Evolutionary conservation across 148 eudicot species (phyloP), one percentile per base, ranked within the genome.

Genomic region (Simmondsia chinensis): DNA sequence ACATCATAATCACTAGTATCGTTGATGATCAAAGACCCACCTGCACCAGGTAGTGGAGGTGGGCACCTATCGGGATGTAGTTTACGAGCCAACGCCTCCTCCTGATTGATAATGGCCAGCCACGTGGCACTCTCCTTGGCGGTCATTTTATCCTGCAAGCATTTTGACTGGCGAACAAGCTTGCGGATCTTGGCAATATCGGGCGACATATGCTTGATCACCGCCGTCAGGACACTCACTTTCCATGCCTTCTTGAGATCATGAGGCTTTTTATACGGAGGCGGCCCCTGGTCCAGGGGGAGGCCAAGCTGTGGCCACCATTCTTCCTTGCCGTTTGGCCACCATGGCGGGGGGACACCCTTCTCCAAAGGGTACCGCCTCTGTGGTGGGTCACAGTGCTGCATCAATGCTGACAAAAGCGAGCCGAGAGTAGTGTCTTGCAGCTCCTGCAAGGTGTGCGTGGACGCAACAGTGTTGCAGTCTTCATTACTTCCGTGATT

Each of bases 341-440:
- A 76, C 82, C 82, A 76, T 2, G 82, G 82, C 1, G 82, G 82
- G 20, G 82, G 57, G 16, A 68, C 22, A 10, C 82, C 82, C 59
- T 76, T 76, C 48, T 76, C 82, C 48, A 76, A 54, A 0, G 82
- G 82, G 15, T 71, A 76, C 20, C 82, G 68, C 60, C 82, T 68
- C 44, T 76, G 82, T 0, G 82, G 77, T 0, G 82, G 82, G 17
- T 71, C 71, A 54, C 82, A 76, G 36, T 76, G 82, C 21, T 75
- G 82, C 82, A 76, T 71, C 13, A 76, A 46, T 21, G 82, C 77
- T 0, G 82, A 76, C 22, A 76, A 52, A 2, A 76, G 77, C 1
- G 82, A 76, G 1, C 82, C 82, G 1, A 76, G 77, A 0, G 82
- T 76, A 2, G 82, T 76, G 54, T 76, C 82, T 33, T 76, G 82